Percentiles rank a stretch among this genome's conserved stretches.
Conservation (phyloP, 78 protist species). For the Dictyostelium brefeldianum region DNA sequence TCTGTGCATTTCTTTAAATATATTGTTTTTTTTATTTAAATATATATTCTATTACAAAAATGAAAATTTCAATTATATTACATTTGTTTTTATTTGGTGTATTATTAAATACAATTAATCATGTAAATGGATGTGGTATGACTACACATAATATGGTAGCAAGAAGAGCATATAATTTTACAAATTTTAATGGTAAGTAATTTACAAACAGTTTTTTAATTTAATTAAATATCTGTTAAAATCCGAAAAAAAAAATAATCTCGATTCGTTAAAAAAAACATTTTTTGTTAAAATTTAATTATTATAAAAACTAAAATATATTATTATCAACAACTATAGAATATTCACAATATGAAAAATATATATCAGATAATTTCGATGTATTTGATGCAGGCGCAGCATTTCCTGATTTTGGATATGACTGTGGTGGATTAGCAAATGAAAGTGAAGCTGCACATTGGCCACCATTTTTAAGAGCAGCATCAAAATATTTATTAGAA, state of each 20-base stretch:
- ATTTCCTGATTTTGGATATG: constrained; percentile 73
- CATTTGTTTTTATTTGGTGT: background rate
- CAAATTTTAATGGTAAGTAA: constrained; percentile 52
- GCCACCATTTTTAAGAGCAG: constrained; percentile 74
- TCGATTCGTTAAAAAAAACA: too few relatives aligned
- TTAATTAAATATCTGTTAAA: too few relatives aligned
- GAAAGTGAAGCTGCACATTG: constrained; percentile 77
- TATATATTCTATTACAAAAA: background rate
- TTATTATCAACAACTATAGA: background rate
- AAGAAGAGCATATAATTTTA: constrained; percentile 66
- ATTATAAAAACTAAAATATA: background rate
- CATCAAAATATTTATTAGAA: constrained; percentile 15
- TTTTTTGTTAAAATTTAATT: too few relatives aligned
- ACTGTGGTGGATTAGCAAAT: constrained; percentile 36
- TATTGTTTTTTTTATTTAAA: background rate
- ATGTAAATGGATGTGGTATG: constrained; percentile 62
- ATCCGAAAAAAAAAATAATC: too few relatives aligned
- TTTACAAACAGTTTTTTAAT: background rate
- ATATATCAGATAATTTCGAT: constrained; percentile 16
- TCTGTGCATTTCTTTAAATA: background rate
- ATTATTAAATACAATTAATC: background rate
- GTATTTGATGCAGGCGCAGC: constrained; percentile 74
- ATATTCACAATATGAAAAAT: constrained; percentile 15
- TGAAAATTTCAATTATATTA: background rate
- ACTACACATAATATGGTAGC: constrained; percentile 73